phyloP scores from a whole-genome alignment of 2,329 filamentous ascomycete species.

The Apiospora sp. region DNA sequence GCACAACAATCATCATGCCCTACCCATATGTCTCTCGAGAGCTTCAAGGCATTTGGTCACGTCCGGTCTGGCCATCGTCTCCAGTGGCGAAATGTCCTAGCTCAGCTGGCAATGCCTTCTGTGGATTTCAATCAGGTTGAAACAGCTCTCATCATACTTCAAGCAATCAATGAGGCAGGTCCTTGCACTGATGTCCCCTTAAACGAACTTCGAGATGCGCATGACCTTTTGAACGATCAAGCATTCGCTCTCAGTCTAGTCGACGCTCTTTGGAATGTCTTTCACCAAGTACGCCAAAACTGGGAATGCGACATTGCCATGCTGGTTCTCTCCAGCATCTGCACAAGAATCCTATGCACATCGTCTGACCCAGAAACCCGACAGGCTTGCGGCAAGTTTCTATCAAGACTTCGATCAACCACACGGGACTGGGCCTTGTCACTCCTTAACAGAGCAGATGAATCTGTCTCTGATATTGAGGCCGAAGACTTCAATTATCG shows the following conservation, averaged over 20 bases:
- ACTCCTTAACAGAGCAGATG: background rate
- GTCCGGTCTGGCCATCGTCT: constrained; percentile 25
- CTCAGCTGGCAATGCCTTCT: constrained; percentile 21
- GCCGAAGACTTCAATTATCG: background rate
- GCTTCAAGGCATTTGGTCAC: constrained; percentile 28
- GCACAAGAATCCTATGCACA: constrained; percentile 10
- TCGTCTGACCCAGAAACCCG: constrained; percentile 26
- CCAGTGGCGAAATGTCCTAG: constrained; percentile 25
- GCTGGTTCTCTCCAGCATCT: background rate
- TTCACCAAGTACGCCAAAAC: constrained; percentile 7
- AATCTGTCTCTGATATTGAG: background rate
- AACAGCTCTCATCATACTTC: constrained; percentile 8
- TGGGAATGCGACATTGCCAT: constrained; percentile 26
- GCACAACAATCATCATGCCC: constrained; percentile 21
- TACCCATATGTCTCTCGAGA: constrained; percentile 2
- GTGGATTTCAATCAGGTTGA: constrained; percentile 24
- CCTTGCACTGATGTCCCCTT: background rate
- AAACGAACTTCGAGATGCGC: constrained; percentile 21
- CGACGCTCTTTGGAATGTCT: background rate
- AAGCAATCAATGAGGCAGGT: constrained; percentile 25
- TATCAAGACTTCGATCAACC: background rate
- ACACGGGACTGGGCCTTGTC: background rate
- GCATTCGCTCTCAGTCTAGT: background rate
- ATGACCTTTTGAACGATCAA: background rate
- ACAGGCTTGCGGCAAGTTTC: background rate